Evolutionary conservation across 257 asterid species (phyloP).

Genomic region (Nicotiana attenuata): DNA sequence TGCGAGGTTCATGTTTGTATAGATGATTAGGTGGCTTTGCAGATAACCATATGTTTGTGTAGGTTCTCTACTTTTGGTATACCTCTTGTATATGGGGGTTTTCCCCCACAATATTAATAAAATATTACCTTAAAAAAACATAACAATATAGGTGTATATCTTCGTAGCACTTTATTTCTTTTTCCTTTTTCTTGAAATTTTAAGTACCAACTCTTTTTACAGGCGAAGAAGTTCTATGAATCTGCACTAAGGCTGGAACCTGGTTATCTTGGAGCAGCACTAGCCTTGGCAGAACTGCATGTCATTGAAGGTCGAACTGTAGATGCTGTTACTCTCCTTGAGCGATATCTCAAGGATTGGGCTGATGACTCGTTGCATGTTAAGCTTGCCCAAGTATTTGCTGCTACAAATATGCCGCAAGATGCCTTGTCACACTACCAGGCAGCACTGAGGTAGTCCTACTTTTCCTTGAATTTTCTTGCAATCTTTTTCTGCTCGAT

Average conservation of each 20-base stretch:
- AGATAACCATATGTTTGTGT: not conserved
- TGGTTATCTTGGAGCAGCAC: constrained; percentile 92
- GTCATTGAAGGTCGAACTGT: constrained; percentile 87
- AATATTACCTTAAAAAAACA: not conserved
- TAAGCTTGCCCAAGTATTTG: constrained; percentile 94
- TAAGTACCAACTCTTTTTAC: constrained; percentile 11
- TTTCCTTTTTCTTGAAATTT: not conserved
- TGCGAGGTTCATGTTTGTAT: not conserved
- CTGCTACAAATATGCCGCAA: constrained; percentile 88
- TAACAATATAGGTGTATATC: not conserved
- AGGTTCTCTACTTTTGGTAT: not conserved
- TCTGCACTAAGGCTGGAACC: constrained; percentile 98
- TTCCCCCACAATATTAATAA: not conserved
- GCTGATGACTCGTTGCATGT: constrained; percentile 94
- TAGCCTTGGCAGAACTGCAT: constrained; percentile 98
- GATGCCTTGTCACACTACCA: constrained; percentile 91
- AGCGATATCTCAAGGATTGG: constrained; percentile 85
- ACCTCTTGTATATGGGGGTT: not conserved
- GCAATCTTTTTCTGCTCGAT: not conserved
- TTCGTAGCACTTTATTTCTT: not conserved
- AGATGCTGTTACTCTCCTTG: constrained; percentile 85
- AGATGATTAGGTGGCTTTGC: not conserved
- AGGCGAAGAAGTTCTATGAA: constrained; percentile 96
- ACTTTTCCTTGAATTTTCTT: not conserved
- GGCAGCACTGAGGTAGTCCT: constrained; percentile 73